Conservation (phyloP, 2,329 filamentous ascomycete species). For the Coleophoma cylindrospora region DNA sequence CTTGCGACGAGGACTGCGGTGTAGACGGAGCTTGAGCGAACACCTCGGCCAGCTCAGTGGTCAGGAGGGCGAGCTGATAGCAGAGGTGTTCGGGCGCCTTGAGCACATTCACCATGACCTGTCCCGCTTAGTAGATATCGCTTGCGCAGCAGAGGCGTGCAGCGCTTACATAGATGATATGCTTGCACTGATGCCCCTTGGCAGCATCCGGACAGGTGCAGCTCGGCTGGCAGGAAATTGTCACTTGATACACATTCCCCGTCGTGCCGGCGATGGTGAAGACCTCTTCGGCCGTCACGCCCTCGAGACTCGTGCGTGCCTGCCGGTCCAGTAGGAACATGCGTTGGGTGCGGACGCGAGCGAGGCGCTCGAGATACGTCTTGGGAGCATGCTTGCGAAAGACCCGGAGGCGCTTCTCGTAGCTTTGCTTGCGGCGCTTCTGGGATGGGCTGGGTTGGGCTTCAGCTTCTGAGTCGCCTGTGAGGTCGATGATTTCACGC, state of each 20-base stretch:
- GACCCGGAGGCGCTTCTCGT: slow-evolving; percentile 33
- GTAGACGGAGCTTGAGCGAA: slow-evolving; percentile 46
- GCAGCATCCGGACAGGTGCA: slow-evolving; percentile 49
- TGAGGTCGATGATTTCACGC: too few species aligned
- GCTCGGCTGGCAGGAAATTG: slow-evolving; percentile 42
- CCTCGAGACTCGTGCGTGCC: slow-evolving; percentile 26
- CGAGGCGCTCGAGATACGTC: slow-evolving; percentile 39
- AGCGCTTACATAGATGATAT: slow-evolving; percentile 48
- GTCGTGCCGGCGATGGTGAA: slow-evolving; percentile 55
- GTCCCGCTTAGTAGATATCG: not conserved
- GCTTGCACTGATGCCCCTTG: slow-evolving; percentile 59
- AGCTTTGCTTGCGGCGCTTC: not conserved
- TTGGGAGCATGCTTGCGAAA: slow-evolving; percentile 38
- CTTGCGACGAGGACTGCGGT: slow-evolving; percentile 29
- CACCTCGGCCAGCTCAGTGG: slow-evolving; percentile 50
- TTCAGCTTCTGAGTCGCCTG: too few species aligned
- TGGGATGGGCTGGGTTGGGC: too few species aligned
- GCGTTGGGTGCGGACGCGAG: slow-evolving; percentile 43
- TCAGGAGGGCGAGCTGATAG: slow-evolving; percentile 56
- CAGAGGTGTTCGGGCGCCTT: slow-evolving; percentile 49
- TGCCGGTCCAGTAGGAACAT: slow-evolving; percentile 52
- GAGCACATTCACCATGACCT: slow-evolving; percentile 51
- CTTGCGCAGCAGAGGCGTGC: not conserved
- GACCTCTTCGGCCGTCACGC: slow-evolving; percentile 36
- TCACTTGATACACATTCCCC: slow-evolving; percentile 57